A percentile compares a stretch with the other conserved stretches of the same genome.
Evolutionary conservation across 176 grass and related monocot genomes (phyloP).

Genomic region (Saccharum spontaneum): DNA sequence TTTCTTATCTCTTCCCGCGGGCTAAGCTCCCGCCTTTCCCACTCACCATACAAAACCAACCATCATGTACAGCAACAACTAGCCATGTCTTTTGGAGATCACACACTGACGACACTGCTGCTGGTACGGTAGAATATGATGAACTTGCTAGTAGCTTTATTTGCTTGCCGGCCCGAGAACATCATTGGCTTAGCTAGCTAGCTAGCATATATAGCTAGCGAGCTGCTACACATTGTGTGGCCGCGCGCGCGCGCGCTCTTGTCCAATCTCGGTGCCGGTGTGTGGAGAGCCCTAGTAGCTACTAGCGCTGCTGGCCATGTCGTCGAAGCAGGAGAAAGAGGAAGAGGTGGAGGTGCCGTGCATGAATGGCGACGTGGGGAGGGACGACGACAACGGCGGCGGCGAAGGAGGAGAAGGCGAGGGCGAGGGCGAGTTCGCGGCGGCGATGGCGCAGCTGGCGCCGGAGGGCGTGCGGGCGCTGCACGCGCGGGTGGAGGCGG

Average conservation of each 20-base stretch:
- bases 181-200: neutral
- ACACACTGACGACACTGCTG: neutral
- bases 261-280: neutral
- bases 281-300: no score
- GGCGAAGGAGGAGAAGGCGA: neutral
- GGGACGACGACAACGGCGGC: neutral
- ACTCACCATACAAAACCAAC: slow-evolving; percentile 43
- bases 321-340: neutral
- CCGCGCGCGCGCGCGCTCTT: neutral
- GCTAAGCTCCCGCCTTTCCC: neutral
- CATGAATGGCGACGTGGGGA: neutral
- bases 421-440: slow-evolving; percentile 28
- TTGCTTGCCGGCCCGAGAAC: neutral
- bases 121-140: neutral
- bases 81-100: slow-evolving; percentile 18
- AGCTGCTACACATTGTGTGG: slow-evolving; percentile 30
- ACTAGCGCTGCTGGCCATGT: slow-evolving; percentile 16
- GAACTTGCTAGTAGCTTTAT: neutral
- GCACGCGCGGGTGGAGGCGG: slow-evolving; percentile 67
- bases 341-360: neutral
- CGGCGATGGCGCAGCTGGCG: slow-evolving; percentile 49
- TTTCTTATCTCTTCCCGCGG: slow-evolving; percentile 74
- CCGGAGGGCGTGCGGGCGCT: slow-evolving; percentile 61
- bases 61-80: slow-evolving; percentile 21
- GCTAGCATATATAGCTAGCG: neutral